Base-by-base conservation (phyloP, 371 early-diverging fungal genomes). In the Syncephalastrum racemosum region DNA sequence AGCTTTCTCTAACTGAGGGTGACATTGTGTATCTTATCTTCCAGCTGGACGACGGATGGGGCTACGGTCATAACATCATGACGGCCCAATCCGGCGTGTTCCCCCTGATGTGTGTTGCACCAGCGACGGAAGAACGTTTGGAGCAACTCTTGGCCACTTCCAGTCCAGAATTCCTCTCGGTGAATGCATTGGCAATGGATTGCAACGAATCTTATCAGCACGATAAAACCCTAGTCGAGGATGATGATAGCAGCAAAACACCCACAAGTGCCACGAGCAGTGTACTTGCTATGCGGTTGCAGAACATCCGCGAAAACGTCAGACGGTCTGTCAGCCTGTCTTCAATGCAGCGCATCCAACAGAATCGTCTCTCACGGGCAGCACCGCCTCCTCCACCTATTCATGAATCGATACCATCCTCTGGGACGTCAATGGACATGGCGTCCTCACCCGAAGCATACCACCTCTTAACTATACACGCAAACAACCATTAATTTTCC, bases 11-110 rank as follows among this genome's bases (percentile, higher is more conserved):
- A 22, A 47, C 64, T 20, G 64, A 66, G 2, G 86, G 86, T 19
- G 90, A 90, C 66, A 73, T 84, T 53, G 68, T 90, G 6, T 77
- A 74, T 10, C 73, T 90, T 12, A 69, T 71, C 8, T 53, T 75
- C 18, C 71, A 68, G 19, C 77, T 80, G 68, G 82, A 84, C 55
- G 87, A 87, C 65, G 84, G 84, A n/a, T 88, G 88, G 88, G 88
- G 83, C 4, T 74, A 84, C 22, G 88, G 88, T 4, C 67, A 70
- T 22, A 86, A 85, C 62, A 71, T 81, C 50, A 70, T 77, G 25
- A 82, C 87, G 2, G 77, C 79, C 14, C 65, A 72, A 42, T 73
- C 69, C 45, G 90, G 90, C 6, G 85, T 83, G 5, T 88, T 90
- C 70, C 90, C 90, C 7, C 58, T 84, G 14, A 78, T 81, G 2